Conservation (phyloP, 805 yeast genomes). For the Suhomyces canberraensis region DNA sequence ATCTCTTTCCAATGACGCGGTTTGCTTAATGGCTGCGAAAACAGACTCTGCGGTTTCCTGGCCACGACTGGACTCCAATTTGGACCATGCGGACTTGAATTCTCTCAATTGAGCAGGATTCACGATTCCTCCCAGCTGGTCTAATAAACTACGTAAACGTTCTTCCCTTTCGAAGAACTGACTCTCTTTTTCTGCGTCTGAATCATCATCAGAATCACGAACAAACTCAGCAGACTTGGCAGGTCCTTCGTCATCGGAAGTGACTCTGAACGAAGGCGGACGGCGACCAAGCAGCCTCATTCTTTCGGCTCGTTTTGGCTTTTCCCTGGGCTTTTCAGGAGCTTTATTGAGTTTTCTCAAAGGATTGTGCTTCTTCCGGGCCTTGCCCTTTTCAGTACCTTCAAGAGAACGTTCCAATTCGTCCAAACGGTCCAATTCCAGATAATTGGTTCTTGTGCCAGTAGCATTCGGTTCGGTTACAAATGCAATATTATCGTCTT, state of each 20-base stretch:
- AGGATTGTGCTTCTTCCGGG: constrained; percentile 20
- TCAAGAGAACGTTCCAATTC: constrained; percentile 22
- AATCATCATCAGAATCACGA: constrained; percentile 60
- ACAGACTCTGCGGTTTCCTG: constrained; percentile 9
- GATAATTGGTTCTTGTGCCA: constrained; percentile 16
- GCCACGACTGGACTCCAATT: constrained; percentile 14
- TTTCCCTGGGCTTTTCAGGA: constrained; percentile 1
- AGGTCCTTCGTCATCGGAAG: constrained; percentile 25
- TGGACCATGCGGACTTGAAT: constrained; percentile 31
- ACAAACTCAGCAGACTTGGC: constrained; percentile 50
- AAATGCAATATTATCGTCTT: constrained; percentile 22
- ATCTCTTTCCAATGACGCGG: constrained; percentile 11
- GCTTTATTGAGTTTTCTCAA: constrained; percentile 3
- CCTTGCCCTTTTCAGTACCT: constrained; percentile 18
- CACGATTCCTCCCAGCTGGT: constrained; percentile 37
- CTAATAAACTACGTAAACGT: constrained; percentile 40
- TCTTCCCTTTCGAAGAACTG: constrained; percentile 57
- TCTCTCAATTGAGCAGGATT: constrained; percentile 30
- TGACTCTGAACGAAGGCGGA: constrained; percentile 25
- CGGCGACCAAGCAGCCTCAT: no score
- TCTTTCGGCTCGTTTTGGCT: neutral
- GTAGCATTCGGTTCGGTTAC: constrained; percentile 9
- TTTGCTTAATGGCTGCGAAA: constrained; percentile 14
- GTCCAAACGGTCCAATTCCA: constrained; percentile 39
- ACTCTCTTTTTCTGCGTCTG: constrained; percentile 52